Percentiles rank a stretch among this genome's conserved stretches.
phyloP scores from a whole-genome alignment of 495 filamentous ascomycete genomes.

The Penicillium herquei region DNA sequence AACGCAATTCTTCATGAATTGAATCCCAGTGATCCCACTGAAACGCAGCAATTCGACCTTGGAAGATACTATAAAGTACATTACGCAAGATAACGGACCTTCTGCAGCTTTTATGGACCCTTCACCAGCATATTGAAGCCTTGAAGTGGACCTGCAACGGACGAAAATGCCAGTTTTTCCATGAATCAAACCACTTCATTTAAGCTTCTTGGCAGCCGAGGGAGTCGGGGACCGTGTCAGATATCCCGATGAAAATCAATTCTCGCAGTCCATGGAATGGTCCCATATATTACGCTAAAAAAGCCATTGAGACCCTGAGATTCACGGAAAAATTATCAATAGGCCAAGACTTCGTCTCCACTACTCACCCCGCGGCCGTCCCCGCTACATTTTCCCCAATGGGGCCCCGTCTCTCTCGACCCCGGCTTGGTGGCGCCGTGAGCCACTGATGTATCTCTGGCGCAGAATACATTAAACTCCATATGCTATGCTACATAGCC shows the following conservation, averaged over 20 bases:
- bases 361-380: conserved; percentile 8
- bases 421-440: conserved; percentile 1
- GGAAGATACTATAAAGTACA: no score
- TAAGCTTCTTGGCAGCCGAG: conserved; percentile 4
- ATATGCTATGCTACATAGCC: background rate
- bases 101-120: background rate
- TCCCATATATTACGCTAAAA: background rate
- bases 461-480: no score
- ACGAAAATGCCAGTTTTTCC: conserved; percentile 1
- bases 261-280: background rate
- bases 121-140: background rate
- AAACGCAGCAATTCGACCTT: no score
- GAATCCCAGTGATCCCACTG: background rate
- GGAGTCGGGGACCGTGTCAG: background rate
- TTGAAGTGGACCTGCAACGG: conserved; percentile 1
- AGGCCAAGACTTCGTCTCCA: background rate
- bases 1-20: background rate
- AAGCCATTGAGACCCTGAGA: background rate
- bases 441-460: background rate
- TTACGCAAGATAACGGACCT: no score
- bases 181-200: conserved; percentile 10
- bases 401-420: conserved; percentile 10
- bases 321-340: conserved; percentile 19
- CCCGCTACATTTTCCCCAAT: conserved; percentile 22
- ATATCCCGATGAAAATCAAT: background rate